phyloP scores from a whole-genome alignment of 2,329 filamentous ascomycete genomes.

The Trichophyton schoenleinii region DNA sequence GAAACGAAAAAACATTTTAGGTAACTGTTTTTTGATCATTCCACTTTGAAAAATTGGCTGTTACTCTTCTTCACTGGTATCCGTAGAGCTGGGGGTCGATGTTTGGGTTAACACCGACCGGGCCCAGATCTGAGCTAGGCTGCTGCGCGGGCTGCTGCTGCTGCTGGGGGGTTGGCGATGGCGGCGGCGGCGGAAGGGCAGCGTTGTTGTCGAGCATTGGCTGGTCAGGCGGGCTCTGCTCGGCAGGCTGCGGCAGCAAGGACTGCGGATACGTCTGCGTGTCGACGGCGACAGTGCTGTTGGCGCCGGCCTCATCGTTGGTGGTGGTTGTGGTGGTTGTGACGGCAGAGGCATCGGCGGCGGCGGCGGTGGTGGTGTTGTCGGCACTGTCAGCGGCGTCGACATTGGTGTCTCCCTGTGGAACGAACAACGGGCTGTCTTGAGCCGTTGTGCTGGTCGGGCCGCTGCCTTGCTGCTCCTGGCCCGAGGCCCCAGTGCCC shows the following conservation, averaged over 20 bases:
- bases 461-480: neutral
- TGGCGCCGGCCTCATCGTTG: no score
- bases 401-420: neutral
- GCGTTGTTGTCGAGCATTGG: neutral
- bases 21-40: no score
- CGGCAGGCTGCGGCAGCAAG: neutral
- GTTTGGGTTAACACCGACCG: neutral
- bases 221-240: neutral
- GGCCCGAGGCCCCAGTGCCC: neutral
- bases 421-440: neutral
- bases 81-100: conserved; percentile 1
- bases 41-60: neutral
- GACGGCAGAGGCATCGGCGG: no score
- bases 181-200: no score
- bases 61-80: neutral
- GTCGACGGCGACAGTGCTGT: neutral
- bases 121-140: neutral
- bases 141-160: neutral
- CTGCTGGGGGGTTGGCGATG: neutral
- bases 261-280: neutral
- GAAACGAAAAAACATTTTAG: no score
- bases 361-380: no score
- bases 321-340: no score
- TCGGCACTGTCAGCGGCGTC: no score
- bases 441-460: neutral